phyloP scores from a whole-genome alignment of 1,284 basidiomycete genomes.

The Crucibulum parvulum region DNA sequence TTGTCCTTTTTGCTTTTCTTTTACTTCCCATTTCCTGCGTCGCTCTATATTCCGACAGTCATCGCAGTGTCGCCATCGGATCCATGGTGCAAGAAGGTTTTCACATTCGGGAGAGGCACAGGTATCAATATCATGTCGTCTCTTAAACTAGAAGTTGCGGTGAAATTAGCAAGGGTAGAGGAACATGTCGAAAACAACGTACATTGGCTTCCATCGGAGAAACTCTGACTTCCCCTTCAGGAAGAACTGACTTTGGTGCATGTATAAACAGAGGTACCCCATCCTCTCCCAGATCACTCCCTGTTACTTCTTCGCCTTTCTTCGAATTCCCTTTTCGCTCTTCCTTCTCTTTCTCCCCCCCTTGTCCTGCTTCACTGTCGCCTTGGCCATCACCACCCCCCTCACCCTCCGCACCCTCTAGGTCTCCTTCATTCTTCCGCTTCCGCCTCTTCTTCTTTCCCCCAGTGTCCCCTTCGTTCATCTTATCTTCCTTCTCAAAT shows the following conservation, averaged over 20 bases:
- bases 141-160: not conserved
- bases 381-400: too few species aligned
- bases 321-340: conserved; percentile 1
- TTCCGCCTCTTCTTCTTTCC: not conserved
- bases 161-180: not conserved
- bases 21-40: not conserved
- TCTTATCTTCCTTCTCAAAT: conserved; percentile 1
- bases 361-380: too few species aligned
- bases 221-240: too few species aligned
- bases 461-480: not conserved
- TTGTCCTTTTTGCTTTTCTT: not conserved
- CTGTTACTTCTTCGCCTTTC: conserved; percentile 9
- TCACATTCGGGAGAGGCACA: conserved; percentile 50
- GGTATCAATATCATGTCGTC: conserved; percentile 10
- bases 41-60: conserved; percentile 37
- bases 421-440: not conserved
- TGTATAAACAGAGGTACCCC: too few species aligned
- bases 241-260: too few species aligned
- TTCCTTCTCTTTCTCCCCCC: conserved; percentile 6
- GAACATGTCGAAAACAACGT: conserved; percentile 2
- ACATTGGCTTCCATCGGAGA: too few species aligned
- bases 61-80: conserved; percentile 55
- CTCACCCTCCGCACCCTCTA: too few species aligned
- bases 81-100: conserved; percentile 48
- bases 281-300: not conserved